Conservation (phyloP, 75 land plant genomes). For the Cryptomeria japonica region DNA sequence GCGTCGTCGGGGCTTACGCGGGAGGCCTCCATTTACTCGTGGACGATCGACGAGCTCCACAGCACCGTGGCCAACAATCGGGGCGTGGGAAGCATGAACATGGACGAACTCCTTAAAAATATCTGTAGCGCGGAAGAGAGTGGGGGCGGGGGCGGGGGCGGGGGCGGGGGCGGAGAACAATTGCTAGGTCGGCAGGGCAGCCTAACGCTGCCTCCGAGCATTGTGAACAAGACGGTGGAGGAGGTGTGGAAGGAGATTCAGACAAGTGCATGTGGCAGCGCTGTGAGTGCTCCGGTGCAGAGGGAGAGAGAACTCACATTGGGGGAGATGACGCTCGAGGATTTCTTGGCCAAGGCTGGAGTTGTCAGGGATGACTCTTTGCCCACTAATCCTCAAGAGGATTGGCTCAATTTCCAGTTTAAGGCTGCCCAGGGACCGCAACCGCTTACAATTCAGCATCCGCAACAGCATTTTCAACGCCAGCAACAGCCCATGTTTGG, state of each 20-base stretch:
- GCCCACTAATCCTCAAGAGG: not conserved
- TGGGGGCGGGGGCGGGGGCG: slow-evolving; percentile 27
- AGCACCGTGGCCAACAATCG: slow-evolving; percentile 11
- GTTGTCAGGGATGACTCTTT: slow-evolving; percentile 40
- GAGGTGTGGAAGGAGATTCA: slow-evolving; percentile 75
- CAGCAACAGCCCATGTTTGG: not conserved
- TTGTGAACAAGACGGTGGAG: slow-evolving; percentile 64
- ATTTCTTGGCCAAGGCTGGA: slow-evolving; percentile 72
- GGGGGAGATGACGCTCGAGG: slow-evolving; percentile 89
- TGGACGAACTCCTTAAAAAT: slow-evolving; percentile 79
- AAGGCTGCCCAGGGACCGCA: not conserved
- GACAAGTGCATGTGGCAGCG: not conserved
- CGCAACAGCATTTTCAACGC: slow-evolving; percentile 6
- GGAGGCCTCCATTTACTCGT: slow-evolving; percentile 63
- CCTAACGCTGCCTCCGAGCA: slow-evolving; percentile 33
- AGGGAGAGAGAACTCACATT: slow-evolving; percentile 26
- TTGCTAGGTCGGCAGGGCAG: slow-evolving; percentile 30
- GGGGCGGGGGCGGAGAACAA: not conserved
- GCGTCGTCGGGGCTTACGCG: slow-evolving; percentile 28
- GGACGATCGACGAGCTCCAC: slow-evolving; percentile 79
- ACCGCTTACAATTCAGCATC: not conserved
- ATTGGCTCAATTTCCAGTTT: slow-evolving; percentile 18
- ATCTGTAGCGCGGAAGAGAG: slow-evolving; percentile 61
- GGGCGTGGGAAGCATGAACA: slow-evolving; percentile 68
- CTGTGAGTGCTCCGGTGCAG: not conserved